phyloP scores from a whole-genome alignment of 306 rosid species.

The Trichosanthes truncata region DNA sequence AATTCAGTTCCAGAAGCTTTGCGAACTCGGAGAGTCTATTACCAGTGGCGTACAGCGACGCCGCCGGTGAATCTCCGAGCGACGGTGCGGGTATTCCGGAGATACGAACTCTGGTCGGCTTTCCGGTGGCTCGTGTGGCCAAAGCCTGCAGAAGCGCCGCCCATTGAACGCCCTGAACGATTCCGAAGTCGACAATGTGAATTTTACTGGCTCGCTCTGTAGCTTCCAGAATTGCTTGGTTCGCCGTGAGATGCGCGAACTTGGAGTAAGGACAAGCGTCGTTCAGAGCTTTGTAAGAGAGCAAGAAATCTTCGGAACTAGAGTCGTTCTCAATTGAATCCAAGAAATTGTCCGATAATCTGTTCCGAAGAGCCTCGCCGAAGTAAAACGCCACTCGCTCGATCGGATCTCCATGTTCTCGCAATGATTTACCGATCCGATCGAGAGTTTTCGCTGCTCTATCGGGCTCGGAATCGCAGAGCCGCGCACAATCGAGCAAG shows the following conservation, averaged over 20 bases:
- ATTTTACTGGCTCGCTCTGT: slow-evolving; percentile 44
- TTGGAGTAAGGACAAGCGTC: slow-evolving; percentile 94
- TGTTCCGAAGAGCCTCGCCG: slow-evolving; percentile 44
- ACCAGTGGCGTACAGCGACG: slow-evolving; percentile 64
- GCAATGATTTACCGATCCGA: slow-evolving; percentile 37
- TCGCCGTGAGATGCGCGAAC: slow-evolving; percentile 86
- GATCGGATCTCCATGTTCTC: slow-evolving; percentile 65
- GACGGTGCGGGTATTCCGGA: slow-evolving; percentile 87
- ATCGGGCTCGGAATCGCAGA: slow-evolving; percentile 41
- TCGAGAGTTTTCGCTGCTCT: slow-evolving; percentile 45
- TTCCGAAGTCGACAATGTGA: slow-evolving; percentile 87
- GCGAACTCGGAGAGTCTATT: slow-evolving; percentile 75
- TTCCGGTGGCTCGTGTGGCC: slow-evolving; percentile 78
- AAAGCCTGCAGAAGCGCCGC: slow-evolving; percentile 85
- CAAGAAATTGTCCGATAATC: slow-evolving; percentile 22
- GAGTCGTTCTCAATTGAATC: slow-evolving; percentile 12
- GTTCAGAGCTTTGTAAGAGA: slow-evolving; percentile 64
- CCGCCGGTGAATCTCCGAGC: slow-evolving; percentile 45
- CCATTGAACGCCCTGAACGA: slow-evolving; percentile 93
- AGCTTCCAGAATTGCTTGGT: slow-evolving; percentile 90
- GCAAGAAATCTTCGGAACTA: slow-evolving; percentile 52
- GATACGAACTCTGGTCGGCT: slow-evolving; percentile 53
- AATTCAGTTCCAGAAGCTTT: slow-evolving; percentile 51
- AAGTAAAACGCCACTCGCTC: slow-evolving; percentile 65
- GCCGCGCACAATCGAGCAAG: slow-evolving; percentile 50